Base-by-base conservation (phyloP, 2,329 filamentous ascomycete genomes). In the Tolypocladium amazonense region DNA sequence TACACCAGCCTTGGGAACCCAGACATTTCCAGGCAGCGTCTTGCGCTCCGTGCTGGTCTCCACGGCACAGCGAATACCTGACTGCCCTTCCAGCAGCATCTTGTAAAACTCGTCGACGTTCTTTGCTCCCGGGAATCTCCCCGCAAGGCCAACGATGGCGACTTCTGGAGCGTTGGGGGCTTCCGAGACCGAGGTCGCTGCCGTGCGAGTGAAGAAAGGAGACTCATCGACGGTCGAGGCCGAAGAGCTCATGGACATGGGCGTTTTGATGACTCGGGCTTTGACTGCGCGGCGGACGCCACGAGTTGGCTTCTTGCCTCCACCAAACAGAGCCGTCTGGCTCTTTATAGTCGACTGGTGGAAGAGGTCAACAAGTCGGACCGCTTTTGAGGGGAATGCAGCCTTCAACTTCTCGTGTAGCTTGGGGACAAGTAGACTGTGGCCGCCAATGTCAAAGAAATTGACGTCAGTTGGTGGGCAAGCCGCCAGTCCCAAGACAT, bases 391-490 rank as follows among this genome's bases (percentile, higher is more conserved):
- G 14, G 58, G 61, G 39, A 64, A 61, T 7, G 58, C 58, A 15
- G 35, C 38, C 43, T 60, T 61, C 57, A 64, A 45, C 23, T 43
- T 53, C 5, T 58, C 54, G 23, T 63, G 60, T 14, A 64, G 63
- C 55, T 59, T 60, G 12, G 62, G 55, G 6, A 63, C 59, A 30
- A 64, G 56, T 2, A 65, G 53, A 37, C 58, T 61, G 58, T 64
- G 61, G 15, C 63, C 63, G 18, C 63, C 63, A 27, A 65, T 56
- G 50, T 60, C 59, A 41, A 65, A 64, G 56, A 65, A 65, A 33
- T 62, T 64, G 41, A 59, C 54, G 9, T 53, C 55, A 7, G 27
- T 23, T 20, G 57, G 37, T 20, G 62, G 60, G n/a, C 33, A 23
- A 12, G 53, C 12, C 20, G 60, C 25, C 27, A 38, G 6, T 27